phyloP scores from a whole-genome alignment of 2,329 filamentous ascomycete species.

The Albophoma yamanashiensis region DNA sequence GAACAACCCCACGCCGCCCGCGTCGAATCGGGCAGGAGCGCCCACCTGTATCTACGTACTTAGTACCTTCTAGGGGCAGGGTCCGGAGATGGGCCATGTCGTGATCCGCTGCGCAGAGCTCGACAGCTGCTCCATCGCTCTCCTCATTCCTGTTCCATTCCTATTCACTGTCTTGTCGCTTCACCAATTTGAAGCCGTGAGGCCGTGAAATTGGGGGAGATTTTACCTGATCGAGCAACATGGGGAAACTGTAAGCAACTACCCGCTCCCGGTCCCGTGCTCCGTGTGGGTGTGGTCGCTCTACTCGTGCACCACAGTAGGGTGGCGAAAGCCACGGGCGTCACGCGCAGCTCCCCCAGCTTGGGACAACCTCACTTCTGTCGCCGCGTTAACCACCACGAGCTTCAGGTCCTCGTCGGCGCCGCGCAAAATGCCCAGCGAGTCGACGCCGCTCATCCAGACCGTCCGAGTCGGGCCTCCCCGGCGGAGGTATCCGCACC shows the following conservation, averaged over 20 bases:
- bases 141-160: background rate
- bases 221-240: background rate
- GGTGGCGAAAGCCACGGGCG: background rate
- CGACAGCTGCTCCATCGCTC: background rate
- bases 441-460: slow-evolving; percentile 58
- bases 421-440: slow-evolving; percentile 25
- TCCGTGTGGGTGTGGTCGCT: background rate
- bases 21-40: slow-evolving; percentile 4
- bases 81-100: background rate
- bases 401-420: background rate
- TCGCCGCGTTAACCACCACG: background rate
- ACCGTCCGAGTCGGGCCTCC: slow-evolving; percentile 45
- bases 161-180: background rate
- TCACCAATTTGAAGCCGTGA: background rate
- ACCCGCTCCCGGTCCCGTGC: background rate
- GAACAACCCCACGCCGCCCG: background rate
- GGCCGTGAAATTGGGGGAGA: background rate
- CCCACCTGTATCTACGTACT: background rate
- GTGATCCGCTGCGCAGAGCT: background rate
- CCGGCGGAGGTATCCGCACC: slow-evolving; percentile 46
- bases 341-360: background rate
- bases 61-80: no score
- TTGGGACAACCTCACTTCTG: background rate
- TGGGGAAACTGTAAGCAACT: slow-evolving; percentile 5
- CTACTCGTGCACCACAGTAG: no score